Evolutionary conservation across 2,329 filamentous ascomycete genomes (phyloP).

Genomic region (Hymenoscyphus scutula): DNA sequence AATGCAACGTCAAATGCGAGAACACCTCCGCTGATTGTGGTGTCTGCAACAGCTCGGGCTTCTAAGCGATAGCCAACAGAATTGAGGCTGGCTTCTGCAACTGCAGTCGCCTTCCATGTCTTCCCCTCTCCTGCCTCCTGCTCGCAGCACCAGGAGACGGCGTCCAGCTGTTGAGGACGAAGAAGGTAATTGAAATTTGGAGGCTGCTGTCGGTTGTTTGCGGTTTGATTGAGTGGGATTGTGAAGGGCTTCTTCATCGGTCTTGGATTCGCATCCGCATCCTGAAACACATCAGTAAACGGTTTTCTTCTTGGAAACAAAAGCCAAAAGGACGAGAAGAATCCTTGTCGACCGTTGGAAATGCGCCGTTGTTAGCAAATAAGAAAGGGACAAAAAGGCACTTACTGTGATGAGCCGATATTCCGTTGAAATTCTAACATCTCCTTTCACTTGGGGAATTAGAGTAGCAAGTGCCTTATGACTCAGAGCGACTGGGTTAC

Average conservation of each 20-base stretch:
- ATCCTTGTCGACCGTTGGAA: no score
- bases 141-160: not conserved
- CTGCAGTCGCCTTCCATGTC: slow-evolving; percentile 45
- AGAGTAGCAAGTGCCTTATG: not conserved
- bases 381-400: not conserved
- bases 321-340: no score
- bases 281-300: not conserved
- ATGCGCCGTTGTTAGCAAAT: not conserved
- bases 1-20: slow-evolving; percentile 64
- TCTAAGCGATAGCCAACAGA: slow-evolving; percentile 57
- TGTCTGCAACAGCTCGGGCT: slow-evolving; percentile 44
- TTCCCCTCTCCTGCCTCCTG: slow-evolving; percentile 44
- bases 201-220: not conserved
- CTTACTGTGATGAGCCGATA: not conserved
- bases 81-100: slow-evolving; percentile 53
- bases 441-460: not conserved
- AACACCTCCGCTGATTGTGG: slow-evolving; percentile 54
- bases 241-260: not conserved
- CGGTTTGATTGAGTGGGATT: not conserved
- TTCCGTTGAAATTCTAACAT: not conserved
- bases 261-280: not conserved
- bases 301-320: no score
- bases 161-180: not conserved
- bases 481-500: not conserved
- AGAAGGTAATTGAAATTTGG: not conserved